Percentiles rank a stretch among this genome's conserved stretches.
phyloP scores from a whole-genome alignment of 2,329 filamentous ascomycete species.

The Phaeosphaeria sp. region DNA sequence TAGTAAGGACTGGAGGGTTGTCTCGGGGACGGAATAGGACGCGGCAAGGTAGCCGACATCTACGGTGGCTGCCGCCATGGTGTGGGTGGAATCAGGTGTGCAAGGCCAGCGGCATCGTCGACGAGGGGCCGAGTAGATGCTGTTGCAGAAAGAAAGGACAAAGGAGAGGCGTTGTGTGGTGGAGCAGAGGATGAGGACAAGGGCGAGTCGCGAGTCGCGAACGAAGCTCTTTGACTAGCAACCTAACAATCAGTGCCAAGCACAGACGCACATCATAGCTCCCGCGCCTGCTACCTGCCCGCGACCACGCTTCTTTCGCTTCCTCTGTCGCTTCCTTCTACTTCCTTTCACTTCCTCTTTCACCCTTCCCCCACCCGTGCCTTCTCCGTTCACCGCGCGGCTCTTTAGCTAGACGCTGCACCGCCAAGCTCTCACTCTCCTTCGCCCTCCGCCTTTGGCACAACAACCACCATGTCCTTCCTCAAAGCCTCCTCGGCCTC shows the following conservation, averaged over 20 bases:
- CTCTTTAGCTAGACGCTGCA: constrained; percentile 44
- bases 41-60: constrained; percentile 76
- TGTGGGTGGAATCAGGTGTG: constrained; percentile 13
- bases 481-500: constrained; percentile 38
- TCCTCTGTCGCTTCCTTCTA: constrained; percentile 3
- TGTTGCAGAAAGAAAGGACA: constrained; percentile 22
- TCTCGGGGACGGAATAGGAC: constrained; percentile 72
- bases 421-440: constrained; percentile 6
- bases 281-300: constrained; percentile 3
- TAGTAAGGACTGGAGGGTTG: constrained; percentile 65
- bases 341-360: constrained; percentile 4
- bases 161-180: constrained; percentile 25
- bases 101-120: constrained; percentile 33
- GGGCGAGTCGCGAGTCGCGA: constrained; percentile 26
- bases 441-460: background rate
- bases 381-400: constrained; percentile 26
- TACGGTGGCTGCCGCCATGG: constrained; percentile 67
- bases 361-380: background rate
- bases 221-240: too few species aligned
- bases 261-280: constrained; percentile 27
- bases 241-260: too few species aligned
- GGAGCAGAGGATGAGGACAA: constrained; percentile 1
- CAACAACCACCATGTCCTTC: constrained; percentile 38
- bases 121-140: constrained; percentile 1
- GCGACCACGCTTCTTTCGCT: constrained; percentile 5